phyloP scores from a whole-genome alignment of 192 early-diverging fungal genomes.

The Pilaira anomala region DNA sequence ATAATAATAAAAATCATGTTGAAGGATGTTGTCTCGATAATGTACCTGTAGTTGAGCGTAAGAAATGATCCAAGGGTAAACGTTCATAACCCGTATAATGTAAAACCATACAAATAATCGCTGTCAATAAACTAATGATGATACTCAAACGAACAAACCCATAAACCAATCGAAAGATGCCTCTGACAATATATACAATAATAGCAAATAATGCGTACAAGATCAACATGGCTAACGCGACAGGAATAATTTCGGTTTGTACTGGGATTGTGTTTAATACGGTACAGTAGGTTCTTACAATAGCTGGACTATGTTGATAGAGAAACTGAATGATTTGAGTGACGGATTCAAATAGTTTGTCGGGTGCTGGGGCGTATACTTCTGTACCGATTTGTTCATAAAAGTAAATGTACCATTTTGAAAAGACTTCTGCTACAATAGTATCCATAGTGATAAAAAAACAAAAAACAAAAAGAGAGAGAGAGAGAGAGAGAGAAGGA shows the following conservation, averaged over 20 bases:
- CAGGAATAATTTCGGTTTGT: constrained; percentile 30
- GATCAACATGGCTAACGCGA: constrained; percentile 22
- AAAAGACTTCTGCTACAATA: constrained; percentile 12
- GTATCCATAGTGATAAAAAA: constrained; percentile 1
- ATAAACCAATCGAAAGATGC: constrained; percentile 18
- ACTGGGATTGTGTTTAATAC: constrained; percentile 21
- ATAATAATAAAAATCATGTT: not conserved
- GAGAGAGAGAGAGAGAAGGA: too few species aligned
- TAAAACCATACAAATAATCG: constrained; percentile 16
- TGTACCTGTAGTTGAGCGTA: constrained; percentile 5
- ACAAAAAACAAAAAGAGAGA: too few species aligned
- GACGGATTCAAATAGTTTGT: not conserved
- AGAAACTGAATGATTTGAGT: not conserved
- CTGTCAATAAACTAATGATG: constrained; percentile 12
- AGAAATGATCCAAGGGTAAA: not conserved
- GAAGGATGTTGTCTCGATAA: not conserved
- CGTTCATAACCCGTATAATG: constrained; percentile 15
- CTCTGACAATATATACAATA: constrained; percentile 14
- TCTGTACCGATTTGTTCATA: constrained; percentile 12
- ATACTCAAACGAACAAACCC: constrained; percentile 30
- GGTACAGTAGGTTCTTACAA: constrained; percentile 10
- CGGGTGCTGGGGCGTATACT: constrained; percentile 10
- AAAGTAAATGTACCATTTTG: constrained; percentile 17
- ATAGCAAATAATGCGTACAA: constrained; percentile 30
- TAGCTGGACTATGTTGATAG: constrained; percentile 15